Conservation (phyloP, 1,284 basidiomycete genomes). For the Ceratobasidium papillatum region DNA sequence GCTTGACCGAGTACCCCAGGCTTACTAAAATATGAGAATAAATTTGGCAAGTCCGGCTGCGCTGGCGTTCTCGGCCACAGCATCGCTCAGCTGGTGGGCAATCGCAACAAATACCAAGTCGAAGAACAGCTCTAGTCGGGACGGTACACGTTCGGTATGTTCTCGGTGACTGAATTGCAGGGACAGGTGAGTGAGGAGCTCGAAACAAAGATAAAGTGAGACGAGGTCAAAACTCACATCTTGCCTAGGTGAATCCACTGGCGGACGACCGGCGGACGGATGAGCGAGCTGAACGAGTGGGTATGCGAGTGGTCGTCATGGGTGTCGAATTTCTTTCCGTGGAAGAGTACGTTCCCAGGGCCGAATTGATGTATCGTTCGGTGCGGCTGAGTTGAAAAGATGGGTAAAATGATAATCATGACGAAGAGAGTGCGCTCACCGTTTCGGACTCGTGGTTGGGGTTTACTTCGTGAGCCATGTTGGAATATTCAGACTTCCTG, state of each 20-base stretch:
- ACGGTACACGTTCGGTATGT: conserved; percentile 31
- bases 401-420: neutral
- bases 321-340: conserved; percentile 23
- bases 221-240: conserved; percentile 19
- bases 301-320: conserved; percentile 28
- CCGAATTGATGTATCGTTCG: conserved; percentile 25
- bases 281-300: neutral
- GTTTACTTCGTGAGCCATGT: conserved; percentile 4
- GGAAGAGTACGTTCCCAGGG: conserved; percentile 19
- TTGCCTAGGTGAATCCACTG: conserved; percentile 36
- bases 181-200: neutral
- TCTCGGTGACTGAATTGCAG: conserved; percentile 27
- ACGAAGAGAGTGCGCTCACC: neutral
- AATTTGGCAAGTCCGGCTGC: conserved; percentile 46
- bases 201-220: neutral
- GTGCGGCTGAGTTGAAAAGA: neutral
- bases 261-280: conserved; percentile 18
- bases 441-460: conserved; percentile 12
- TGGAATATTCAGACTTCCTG: neutral
- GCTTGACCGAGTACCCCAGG: neutral
- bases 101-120: conserved; percentile 56
- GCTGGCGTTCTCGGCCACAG: conserved; percentile 47
- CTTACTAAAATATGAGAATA: conserved; percentile 47
- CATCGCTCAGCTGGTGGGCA: conserved; percentile 54
- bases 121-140: conserved; percentile 55